Evolutionary conservation across 441 rosid species (phyloP).

Genomic region (Capsella rubella): DNA sequence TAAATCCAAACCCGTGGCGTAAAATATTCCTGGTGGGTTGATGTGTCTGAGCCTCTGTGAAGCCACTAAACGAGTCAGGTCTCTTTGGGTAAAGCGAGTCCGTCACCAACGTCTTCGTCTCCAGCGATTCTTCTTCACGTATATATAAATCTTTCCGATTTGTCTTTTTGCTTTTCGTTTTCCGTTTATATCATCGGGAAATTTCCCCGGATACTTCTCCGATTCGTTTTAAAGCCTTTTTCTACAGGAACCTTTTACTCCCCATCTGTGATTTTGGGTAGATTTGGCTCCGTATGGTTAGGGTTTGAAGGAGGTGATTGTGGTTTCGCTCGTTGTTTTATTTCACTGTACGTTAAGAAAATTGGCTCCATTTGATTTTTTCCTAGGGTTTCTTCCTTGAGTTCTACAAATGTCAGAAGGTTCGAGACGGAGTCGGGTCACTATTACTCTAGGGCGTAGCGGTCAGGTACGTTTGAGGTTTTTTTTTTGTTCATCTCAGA

Average conservation of each 20-base stretch:
- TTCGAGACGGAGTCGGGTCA: constrained; percentile 73
- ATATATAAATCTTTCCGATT: not conserved
- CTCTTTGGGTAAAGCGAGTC: constrained; percentile 18
- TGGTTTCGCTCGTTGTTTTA: constrained; percentile 12
- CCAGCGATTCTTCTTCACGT: constrained; percentile 29
- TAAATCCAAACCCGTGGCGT: not conserved
- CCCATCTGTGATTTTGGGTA: constrained; percentile 32
- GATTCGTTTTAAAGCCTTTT: constrained; percentile 1
- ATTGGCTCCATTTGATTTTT: constrained; percentile 36
- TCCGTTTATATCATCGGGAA: constrained; percentile 5
- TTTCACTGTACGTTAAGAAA: constrained; percentile 16
- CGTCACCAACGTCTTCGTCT: constrained; percentile 31
- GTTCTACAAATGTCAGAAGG: constrained; percentile 59
- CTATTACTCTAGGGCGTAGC: constrained; percentile 47
- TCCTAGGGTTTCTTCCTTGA: constrained; percentile 43
- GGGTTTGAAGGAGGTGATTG: constrained; percentile 39
- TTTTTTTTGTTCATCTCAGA: not conserved
- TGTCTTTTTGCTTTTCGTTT: not conserved
- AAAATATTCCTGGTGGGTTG: constrained; percentile 4
- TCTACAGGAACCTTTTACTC: constrained; percentile 25
- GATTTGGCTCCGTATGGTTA: constrained; percentile 22
- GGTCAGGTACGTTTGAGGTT: constrained; percentile 64
- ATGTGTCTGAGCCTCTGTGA: constrained; percentile 18
- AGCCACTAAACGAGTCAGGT: constrained; percentile 33
- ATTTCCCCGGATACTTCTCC: not conserved